Percentiles rank a stretch among this genome's conserved stretches.
phyloP scores from a whole-genome alignment of 2,329 filamentous ascomycete genomes.

The Paraphoma chrysanthemicola region DNA sequence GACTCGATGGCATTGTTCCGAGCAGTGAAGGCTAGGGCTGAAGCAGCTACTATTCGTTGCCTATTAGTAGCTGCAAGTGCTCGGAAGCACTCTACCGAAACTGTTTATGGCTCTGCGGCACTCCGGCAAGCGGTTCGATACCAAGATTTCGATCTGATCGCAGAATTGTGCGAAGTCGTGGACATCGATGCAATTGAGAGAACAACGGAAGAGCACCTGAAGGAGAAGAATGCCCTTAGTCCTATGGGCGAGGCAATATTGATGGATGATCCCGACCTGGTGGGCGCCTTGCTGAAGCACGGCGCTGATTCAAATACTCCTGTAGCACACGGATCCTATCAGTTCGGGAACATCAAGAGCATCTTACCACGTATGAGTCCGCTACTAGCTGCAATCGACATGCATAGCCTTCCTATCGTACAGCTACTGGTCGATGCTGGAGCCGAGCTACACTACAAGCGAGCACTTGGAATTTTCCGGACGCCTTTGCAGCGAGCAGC shows the following conservation, averaged over 20 bases:
- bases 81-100: not conserved
- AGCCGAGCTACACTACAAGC: constrained; percentile 1
- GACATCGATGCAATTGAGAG: not conserved
- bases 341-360: not conserved
- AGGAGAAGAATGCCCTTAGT: not conserved
- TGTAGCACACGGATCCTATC: not conserved
- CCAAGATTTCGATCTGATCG: not conserved
- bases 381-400: constrained; percentile 7
- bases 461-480: constrained; percentile 1
- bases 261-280: not conserved
- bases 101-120: not conserved
- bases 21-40: not conserved
- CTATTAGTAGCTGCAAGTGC: not conserved
- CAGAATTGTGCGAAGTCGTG: not conserved
- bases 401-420: not conserved
- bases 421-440: constrained; percentile 3
- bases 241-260: not conserved
- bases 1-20: not conserved
- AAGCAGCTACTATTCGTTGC: not conserved
- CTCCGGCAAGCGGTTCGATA: not conserved
- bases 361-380: not conserved
- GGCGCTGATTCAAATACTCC: not conserved
- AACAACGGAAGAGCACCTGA: not conserved
- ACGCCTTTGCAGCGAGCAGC: constrained; percentile 17
- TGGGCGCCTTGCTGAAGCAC: not conserved